Evolutionary conservation across 139 green algal genomes (phyloP), one percentile per base, ranked within the genome.

Genomic region (Nannochloris sp.): DNA sequence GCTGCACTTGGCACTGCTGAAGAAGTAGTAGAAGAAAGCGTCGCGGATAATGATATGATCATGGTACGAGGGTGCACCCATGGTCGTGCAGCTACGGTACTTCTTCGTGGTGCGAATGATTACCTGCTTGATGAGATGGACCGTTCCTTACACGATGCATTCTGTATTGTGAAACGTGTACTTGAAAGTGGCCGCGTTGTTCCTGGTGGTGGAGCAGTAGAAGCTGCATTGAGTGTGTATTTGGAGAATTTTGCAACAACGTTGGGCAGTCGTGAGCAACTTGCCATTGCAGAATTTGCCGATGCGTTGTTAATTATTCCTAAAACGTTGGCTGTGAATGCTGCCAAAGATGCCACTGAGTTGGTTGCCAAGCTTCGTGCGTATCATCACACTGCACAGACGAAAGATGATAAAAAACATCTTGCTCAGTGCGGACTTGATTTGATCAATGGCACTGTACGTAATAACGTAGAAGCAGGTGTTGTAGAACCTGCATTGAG

Each of bases 71-170:
- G 87, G 12, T 82, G 77, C 64, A 80, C 76, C 24, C 23, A 31
- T 8, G 29, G 10, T 25, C 60, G 59, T 2, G 70, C 84, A 15
- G 74, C 80, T 25, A 77, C 80, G 8, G 76, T 97, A 51, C 83
- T 98, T 62, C 77, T 98, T 53, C 83, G 94, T 4, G 94, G 94
- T 33, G 94, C 94, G 30, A 98, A 98, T 72, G 94, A 99, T 75
- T 97, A 96, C 84, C 90, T 98, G 84, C 83, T 99, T 31, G 94
- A 98, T 74, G 94, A 99, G 80, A 94, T 98, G 82, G 94, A 99
- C 72, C 79, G 93, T 54, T 90, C 84, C 4, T 69, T 99, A 54
- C 94, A 99, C 70, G 94, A 99, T 69, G 87, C 94, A 25, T 80
- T 99, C 63, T 99, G 92, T 75, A 89, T 97, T 35, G 90, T 99